Evolutionary conservation across 352 stramenopile genomes (phyloP).

Genomic region (Pythium periplocum): DNA sequence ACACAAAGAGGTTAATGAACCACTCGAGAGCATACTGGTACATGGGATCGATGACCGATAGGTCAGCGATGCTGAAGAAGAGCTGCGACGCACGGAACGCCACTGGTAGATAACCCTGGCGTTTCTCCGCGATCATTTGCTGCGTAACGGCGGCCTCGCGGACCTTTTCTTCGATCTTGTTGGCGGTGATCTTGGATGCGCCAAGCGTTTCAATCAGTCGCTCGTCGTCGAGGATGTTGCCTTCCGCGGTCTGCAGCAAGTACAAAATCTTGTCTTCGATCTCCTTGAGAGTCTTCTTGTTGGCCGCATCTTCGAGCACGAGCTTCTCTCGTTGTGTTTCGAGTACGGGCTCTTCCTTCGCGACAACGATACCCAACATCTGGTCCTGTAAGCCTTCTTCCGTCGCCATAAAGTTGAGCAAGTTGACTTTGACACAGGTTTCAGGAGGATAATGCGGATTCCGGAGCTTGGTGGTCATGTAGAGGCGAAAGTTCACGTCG

Average conservation of each 20-base stretch:
- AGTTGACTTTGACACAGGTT: conserved; percentile 95
- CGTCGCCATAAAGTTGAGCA: conserved; percentile 97
- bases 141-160: conserved; percentile 90
- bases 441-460: conserved; percentile 95
- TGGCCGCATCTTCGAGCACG: conserved; percentile 92
- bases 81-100: conserved; percentile 88
- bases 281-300: conserved; percentile 94
- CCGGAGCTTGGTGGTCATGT: conserved; percentile 93
- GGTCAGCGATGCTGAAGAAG: conserved; percentile 94
- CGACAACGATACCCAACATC: conserved; percentile 94
- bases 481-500: conserved; percentile 90
- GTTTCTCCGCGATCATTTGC: conserved; percentile 90
- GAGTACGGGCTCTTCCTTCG: conserved; percentile 89
- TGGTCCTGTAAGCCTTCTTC: conserved; percentile 94
- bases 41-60: conserved; percentile 93
- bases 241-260: conserved; percentile 88
- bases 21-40: conserved; percentile 96
- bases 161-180: conserved; percentile 94
- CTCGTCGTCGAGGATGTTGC: conserved; percentile 96
- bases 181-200: conserved; percentile 91
- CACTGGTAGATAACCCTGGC: conserved; percentile 89
- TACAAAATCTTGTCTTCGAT: conserved; percentile 96
- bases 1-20: conserved; percentile 95
- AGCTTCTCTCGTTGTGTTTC: conserved; percentile 90
- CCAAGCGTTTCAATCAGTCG: conserved; percentile 92